Percentiles rank a stretch among this genome's conserved stretches.
phyloP scores from a whole-genome alignment of 2,329 filamentous ascomycete genomes.

The Cytospora leucostoma region DNA sequence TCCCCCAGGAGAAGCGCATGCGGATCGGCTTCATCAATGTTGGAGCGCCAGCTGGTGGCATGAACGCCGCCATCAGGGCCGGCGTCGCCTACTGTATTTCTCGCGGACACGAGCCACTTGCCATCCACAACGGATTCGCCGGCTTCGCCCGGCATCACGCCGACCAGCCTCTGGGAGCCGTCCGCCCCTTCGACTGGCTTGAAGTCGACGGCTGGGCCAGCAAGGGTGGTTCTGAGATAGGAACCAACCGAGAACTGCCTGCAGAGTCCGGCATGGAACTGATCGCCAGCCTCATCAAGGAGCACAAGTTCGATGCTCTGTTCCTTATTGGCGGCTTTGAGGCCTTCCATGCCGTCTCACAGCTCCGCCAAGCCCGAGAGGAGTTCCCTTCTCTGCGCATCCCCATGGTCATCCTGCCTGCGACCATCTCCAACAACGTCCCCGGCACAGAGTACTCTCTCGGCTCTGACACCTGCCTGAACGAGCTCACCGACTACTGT shows the following conservation, averaged over 20 bases:
- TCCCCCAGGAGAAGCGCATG: slow-evolving; percentile 80
- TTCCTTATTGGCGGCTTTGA: slow-evolving; percentile 96
- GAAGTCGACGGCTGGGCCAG: slow-evolving; percentile 95
- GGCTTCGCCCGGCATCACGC: slow-evolving; percentile 88
- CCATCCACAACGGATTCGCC: slow-evolving; percentile 95
- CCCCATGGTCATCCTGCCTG: slow-evolving; percentile 85
- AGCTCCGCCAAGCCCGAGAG: slow-evolving; percentile 78
- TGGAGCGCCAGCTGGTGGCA: slow-evolving; percentile 92
- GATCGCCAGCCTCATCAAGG: slow-evolving; percentile 79
- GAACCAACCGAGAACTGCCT: slow-evolving; percentile 92
- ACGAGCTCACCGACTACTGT: slow-evolving; percentile 91
- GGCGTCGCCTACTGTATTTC: slow-evolving; percentile 91
- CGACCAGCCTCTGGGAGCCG: slow-evolving; percentile 78
- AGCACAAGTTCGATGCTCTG: slow-evolving; percentile 86
- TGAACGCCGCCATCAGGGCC: slow-evolving; percentile 94
- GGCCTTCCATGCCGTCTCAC: slow-evolving; percentile 87
- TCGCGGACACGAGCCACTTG: slow-evolving; percentile 88
- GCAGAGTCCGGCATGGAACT: slow-evolving; percentile 79
- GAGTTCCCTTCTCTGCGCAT: slow-evolving; percentile 87
- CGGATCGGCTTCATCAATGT: slow-evolving; percentile 95
- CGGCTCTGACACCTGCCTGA: slow-evolving; percentile 93
- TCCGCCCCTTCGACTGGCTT: slow-evolving; percentile 86
- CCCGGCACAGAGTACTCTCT: slow-evolving; percentile 97
- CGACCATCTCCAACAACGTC: slow-evolving; percentile 99
- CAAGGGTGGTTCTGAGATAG: slow-evolving; percentile 95